A percentile compares a stretch with the other conserved stretches of the same genome.
Conservation (phyloP, 2,329 filamentous ascomycete species). For the Colletotrichum camelliae region DNA sequence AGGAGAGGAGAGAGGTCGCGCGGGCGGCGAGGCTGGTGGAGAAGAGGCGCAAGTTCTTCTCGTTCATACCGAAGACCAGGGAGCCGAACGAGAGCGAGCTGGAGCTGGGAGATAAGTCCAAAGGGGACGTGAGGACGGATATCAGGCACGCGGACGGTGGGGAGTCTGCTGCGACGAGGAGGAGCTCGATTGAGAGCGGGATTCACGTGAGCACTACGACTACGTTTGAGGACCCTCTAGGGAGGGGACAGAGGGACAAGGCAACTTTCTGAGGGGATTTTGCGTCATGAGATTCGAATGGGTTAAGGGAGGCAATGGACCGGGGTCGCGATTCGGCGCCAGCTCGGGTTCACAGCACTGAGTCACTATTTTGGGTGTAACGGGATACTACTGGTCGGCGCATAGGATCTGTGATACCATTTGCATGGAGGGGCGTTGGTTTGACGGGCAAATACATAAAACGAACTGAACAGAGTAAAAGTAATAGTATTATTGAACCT, state of each 20-base stretch:
- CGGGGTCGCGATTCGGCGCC: background rate
- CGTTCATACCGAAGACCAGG: background rate
- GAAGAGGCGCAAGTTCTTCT: conserved; percentile 4
- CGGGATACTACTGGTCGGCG: background rate
- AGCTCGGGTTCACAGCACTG: background rate
- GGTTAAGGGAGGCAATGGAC: background rate
- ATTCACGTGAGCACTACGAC: conserved; percentile 25
- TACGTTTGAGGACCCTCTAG: background rate
- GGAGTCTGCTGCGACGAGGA: background rate
- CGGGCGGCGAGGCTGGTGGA: background rate
- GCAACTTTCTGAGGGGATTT: background rate
- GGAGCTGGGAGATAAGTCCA: conserved; percentile 33
- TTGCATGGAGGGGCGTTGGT: background rate
- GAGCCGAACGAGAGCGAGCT: conserved; percentile 30
- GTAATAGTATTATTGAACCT: background rate
- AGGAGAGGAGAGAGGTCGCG: background rate
- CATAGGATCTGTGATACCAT: background rate
- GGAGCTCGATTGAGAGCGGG: conserved; percentile 16
- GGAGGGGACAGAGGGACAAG: background rate
- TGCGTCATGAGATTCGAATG: background rate
- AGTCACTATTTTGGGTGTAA: background rate
- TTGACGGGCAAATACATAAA: background rate
- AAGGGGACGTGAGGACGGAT: conserved; percentile 35
- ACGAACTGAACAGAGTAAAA: background rate
- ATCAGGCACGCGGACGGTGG: conserved; percentile 22